These are phyloP conservation scores for Lachancea thermotolerans DNA, from an alignment of 805 yeast species.

Conservation along the genomic window DNA sequence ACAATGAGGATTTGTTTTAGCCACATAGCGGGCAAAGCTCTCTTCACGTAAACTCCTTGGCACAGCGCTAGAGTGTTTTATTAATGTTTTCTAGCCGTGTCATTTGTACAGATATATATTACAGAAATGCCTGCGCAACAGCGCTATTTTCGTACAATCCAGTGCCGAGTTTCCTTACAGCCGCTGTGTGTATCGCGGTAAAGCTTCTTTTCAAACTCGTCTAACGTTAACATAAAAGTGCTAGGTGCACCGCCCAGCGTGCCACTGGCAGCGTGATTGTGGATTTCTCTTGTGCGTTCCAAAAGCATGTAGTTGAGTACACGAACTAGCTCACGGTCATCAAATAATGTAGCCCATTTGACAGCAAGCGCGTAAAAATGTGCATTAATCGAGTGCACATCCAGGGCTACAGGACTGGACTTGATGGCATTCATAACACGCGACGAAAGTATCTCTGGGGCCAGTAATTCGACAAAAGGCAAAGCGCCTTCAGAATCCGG, in stretches of 20 bases:
- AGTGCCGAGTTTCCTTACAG: conserved; percentile 37
- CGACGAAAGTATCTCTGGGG: conserved; percentile 61
- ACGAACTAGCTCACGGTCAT: conserved; percentile 54
- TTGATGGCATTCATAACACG: conserved; percentile 77
- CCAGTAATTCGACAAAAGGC: conserved; percentile 59
- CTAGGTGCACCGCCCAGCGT: conserved; percentile 9
- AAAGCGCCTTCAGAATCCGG: conserved; percentile 25
- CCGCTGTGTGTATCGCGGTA: conserved; percentile 49
- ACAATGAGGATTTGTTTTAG: conserved; percentile 14
- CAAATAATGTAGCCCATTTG: conserved; percentile 71
- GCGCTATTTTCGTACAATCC: conserved; percentile 28
- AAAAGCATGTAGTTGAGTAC: conserved; percentile 48
- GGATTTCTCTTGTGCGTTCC: conserved; percentile 62
- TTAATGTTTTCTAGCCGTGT: no score
- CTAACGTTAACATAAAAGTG: conserved; percentile 56
- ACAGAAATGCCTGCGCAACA: neutral
- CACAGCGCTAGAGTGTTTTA: no score
- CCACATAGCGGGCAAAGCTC: neutral
- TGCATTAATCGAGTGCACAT: conserved; percentile 56
- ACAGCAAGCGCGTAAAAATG: conserved; percentile 65
- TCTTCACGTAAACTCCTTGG: no score
- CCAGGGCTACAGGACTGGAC: conserved; percentile 60
- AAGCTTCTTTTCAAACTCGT: conserved; percentile 64
- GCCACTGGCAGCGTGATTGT: conserved; percentile 49
- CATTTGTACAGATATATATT: neutral